Evolutionary conservation across 2,329 filamentous ascomycete genomes (phyloP).

Genomic region (Epichloe sibirici): DNA sequence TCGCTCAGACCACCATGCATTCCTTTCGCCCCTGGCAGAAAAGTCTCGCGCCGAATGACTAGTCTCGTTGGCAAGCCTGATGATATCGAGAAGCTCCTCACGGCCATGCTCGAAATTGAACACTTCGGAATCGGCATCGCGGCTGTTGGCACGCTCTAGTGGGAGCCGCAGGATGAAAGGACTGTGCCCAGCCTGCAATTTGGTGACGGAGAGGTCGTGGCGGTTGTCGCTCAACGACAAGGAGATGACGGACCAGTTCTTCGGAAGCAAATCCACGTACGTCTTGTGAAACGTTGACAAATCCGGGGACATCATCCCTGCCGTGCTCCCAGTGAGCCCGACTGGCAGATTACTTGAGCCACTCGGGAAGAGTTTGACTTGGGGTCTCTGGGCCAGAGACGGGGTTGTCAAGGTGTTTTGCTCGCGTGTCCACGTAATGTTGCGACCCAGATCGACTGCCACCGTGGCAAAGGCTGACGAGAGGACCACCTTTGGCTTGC

Average conservation of each 20-base stretch:
- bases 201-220: conserved; percentile 82
- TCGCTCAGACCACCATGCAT: conserved; percentile 81
- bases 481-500: conserved; percentile 31
- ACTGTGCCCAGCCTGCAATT: conserved; percentile 59
- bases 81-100: conserved; percentile 70
- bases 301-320: conserved; percentile 34
- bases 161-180: conserved; percentile 84
- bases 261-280: conserved; percentile 76
- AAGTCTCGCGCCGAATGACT: conserved; percentile 64
- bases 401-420: conserved; percentile 31
- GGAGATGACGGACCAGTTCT: conserved; percentile 74
- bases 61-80: conserved; percentile 68
- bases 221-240: conserved; percentile 70
- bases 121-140: conserved; percentile 63
- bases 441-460: conserved; percentile 58
- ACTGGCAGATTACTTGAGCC: not conserved
- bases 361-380: conserved; percentile 27
- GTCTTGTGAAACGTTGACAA: conserved; percentile 59
- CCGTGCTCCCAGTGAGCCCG: conserved; percentile 14
- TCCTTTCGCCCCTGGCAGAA: conserved; percentile 60
- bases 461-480: conserved; percentile 48
- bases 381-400: not conserved
- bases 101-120: conserved; percentile 78
- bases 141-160: conserved; percentile 66
- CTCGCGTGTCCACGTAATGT: conserved; percentile 55